A percentile compares a stretch with the other conserved stretches of the same genome.
Conservation (phyloP, 2,329 filamentous ascomycete genomes). For the Fusarium musae region DNA sequence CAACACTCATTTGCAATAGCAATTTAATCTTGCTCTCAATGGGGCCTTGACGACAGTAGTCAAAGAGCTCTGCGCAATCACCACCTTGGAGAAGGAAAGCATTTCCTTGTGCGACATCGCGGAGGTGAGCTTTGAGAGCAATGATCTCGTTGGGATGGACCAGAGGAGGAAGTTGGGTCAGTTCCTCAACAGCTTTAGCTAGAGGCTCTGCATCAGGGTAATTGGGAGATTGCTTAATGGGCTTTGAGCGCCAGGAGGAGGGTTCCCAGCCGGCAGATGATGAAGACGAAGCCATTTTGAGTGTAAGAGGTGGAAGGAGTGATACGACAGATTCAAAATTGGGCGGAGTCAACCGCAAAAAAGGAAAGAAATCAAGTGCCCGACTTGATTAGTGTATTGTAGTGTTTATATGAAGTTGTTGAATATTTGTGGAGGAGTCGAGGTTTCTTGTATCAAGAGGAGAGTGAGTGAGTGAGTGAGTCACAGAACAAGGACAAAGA, state of each 20-base stretch:
- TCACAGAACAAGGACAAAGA: conserved; percentile 37
- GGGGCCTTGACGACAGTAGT: conserved; percentile 89
- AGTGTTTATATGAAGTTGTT: background rate
- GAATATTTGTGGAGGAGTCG: conserved; percentile 2
- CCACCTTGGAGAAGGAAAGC: conserved; percentile 96
- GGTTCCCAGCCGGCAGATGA: conserved; percentile 61
- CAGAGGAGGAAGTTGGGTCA: conserved; percentile 77
- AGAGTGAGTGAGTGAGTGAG: conserved; percentile 29
- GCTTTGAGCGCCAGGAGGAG: conserved; percentile 79
- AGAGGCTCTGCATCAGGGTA: conserved; percentile 74
- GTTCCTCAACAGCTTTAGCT: conserved; percentile 69
- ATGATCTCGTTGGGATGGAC: conserved; percentile 85
- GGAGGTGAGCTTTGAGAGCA: conserved; percentile 79
- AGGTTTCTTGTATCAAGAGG: background rate
- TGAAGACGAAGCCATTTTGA: conserved; percentile 48
- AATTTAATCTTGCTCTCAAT: conserved; percentile 98
- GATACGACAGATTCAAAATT: background rate
- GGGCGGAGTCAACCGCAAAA: conserved; percentile 2
- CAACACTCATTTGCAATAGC: conserved; percentile 94
- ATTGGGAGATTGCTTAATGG: conserved; percentile 79
- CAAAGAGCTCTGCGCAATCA: conserved; percentile 96
- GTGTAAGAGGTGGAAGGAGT: conserved; percentile 7
- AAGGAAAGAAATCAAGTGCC: background rate
- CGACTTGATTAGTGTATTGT: background rate
- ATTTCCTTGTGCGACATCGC: conserved; percentile 88